phyloP scores from a whole-genome alignment of 331 rosid genomes.

The Cydonia oblonga region DNA sequence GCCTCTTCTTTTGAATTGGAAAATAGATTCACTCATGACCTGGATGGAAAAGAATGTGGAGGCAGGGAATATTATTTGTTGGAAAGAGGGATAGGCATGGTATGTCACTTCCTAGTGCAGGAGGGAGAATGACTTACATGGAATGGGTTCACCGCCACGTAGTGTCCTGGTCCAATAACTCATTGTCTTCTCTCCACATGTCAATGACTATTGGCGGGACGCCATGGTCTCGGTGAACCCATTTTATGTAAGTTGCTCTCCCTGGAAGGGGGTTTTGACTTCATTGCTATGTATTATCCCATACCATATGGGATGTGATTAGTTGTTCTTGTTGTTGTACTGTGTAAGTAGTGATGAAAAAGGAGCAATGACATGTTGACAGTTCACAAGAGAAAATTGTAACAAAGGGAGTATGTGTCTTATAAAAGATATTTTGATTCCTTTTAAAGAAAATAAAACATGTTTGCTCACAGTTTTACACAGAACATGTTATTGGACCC shows the following conservation, averaged over 20 bases:
- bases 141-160: too few relatives aligned
- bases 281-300: conserved; percentile 52
- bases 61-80: not conserved
- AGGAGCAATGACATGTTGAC: not conserved
- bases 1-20: not conserved
- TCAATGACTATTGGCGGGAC: too few relatives aligned
- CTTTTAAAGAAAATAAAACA: not conserved
- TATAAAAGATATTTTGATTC: not conserved
- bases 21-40: not conserved
- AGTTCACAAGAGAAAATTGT: not conserved
- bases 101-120: not conserved
- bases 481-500: not conserved
- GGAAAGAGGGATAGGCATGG: too few relatives aligned
- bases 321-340: not conserved
- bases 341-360: not conserved
- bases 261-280: not conserved
- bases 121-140: too few relatives aligned
- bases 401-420: not conserved
- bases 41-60: not conserved
- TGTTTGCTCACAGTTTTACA: not conserved
- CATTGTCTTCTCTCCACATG: too few relatives aligned
- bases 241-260: too few relatives aligned
- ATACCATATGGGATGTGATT: conserved; percentile 56
- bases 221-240: too few relatives aligned
- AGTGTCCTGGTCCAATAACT: too few relatives aligned